phyloP scores from a whole-genome alignment of 129 eudicot genomes.

The Artemisia annua region DNA sequence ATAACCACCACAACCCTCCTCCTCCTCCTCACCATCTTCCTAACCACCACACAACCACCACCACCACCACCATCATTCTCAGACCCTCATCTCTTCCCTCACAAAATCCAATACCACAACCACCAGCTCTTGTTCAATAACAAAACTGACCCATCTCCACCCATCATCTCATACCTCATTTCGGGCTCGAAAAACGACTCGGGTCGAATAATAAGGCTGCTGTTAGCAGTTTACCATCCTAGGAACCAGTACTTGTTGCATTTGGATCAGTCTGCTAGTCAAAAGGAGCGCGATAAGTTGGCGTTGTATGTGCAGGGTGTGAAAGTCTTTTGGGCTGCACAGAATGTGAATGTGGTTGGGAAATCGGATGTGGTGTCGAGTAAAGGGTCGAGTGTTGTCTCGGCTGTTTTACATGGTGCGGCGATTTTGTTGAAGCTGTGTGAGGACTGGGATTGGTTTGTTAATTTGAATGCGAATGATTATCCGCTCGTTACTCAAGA shows the following conservation, averaged over 20 bases:
- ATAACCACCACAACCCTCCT: slow-evolving; percentile 41
- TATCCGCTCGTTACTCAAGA: slow-evolving; percentile 97
- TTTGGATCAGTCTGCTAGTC: slow-evolving; percentile 67
- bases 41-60: slow-evolving; percentile 29
- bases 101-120: slow-evolving; percentile 26
- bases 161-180: slow-evolving; percentile 78
- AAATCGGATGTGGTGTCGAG: slow-evolving; percentile 56
- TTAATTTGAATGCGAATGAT: slow-evolving; percentile 72
- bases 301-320: slow-evolving; percentile 54
- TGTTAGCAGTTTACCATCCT: slow-evolving; percentile 75
- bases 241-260: slow-evolving; percentile 71
- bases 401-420: slow-evolving; percentile 76
- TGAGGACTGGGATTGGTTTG: slow-evolving; percentile 85
- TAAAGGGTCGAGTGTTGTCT: slow-evolving; percentile 54
- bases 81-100: slow-evolving; percentile 61
- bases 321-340: slow-evolving; percentile 65
- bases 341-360: slow-evolving; percentile 78
- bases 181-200: slow-evolving; percentile 73
- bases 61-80: slow-evolving; percentile 35
- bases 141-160: slow-evolving; percentile 39
- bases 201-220: slow-evolving; percentile 58
- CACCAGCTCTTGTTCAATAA: too few relatives aligned
- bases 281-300: slow-evolving; percentile 56
- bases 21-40: slow-evolving; percentile 46
- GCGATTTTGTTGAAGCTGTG: slow-evolving; percentile 62